Evolutionary conservation across 1,284 basidiomycete species (phyloP).

Genomic region (Naganishia liquefaciens): DNA sequence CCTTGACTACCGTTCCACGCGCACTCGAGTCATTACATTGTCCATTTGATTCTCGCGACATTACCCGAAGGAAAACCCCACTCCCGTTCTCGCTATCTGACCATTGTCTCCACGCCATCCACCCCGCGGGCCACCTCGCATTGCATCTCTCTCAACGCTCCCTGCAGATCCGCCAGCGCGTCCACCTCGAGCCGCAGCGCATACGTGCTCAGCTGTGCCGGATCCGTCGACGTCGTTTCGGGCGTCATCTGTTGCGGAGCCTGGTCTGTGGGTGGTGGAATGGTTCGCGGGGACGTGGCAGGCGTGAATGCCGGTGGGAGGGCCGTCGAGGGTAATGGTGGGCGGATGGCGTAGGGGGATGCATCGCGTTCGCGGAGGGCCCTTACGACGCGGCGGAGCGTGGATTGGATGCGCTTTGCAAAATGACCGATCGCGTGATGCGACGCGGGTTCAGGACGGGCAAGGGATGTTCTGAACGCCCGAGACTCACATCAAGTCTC

Average conservation of each 20-base stretch:
- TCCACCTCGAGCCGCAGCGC: conserved; percentile 21
- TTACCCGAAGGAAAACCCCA: too few relatives aligned
- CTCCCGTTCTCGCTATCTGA: too few relatives aligned
- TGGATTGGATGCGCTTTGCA: conserved; percentile 5
- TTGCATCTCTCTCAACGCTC: conserved; percentile 24
- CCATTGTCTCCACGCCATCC: too few relatives aligned
- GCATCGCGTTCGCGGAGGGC: conserved; percentile 14
- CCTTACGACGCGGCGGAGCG: conserved; percentile 28
- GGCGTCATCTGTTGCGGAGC: neutral
- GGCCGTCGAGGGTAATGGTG: conserved; percentile 11
- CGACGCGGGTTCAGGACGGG: neutral
- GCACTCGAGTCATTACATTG: too few relatives aligned
- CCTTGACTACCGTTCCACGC: too few relatives aligned
- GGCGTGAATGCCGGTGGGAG: conserved; percentile 4
- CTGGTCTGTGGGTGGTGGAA: neutral
- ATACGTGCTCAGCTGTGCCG: conserved; percentile 18
- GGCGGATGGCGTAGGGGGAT: conserved; percentile 27
- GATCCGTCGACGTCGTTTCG: neutral
- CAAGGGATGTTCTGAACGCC: too few relatives aligned
- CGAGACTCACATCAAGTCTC: conserved; percentile 24
- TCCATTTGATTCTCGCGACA: too few relatives aligned
- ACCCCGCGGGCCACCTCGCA: neutral
- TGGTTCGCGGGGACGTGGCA: neutral
- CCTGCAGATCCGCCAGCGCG: conserved; percentile 20
- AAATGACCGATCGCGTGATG: neutral